A percentile compares a stretch with the other conserved stretches of the same genome.
Conservation (phyloP, 73 alveolate genomes). For the Paramecium sonneborni region DNA sequence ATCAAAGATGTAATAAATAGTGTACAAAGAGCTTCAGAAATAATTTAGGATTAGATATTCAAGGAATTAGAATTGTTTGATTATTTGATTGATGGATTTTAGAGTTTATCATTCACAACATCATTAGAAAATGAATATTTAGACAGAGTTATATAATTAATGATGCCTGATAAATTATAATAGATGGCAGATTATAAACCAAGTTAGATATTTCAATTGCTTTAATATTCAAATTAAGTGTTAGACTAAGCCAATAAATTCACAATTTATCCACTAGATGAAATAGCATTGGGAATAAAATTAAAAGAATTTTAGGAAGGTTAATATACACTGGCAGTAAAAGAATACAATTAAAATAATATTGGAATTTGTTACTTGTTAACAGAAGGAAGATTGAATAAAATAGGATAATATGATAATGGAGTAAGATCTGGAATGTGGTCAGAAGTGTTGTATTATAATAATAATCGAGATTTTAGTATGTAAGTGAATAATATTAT, state of each 20-base stretch:
- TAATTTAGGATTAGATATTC: neutral
- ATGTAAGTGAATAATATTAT: neutral
- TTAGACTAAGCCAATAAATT: neutral
- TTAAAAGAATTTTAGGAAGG: constrained; percentile 15
- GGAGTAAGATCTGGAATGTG: constrained; percentile 9
- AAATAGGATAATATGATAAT: neutral
- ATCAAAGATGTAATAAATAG: neutral
- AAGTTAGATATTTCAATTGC: neutral
- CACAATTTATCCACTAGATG: neutral
- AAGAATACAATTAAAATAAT: neutral
- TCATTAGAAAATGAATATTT: neutral
- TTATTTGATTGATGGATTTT: neutral
- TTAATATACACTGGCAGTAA: neutral
- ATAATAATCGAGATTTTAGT: neutral
- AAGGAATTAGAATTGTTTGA: neutral
- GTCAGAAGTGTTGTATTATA: neutral
- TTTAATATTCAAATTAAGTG: neutral
- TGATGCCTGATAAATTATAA: neutral
- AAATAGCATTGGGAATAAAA: neutral
- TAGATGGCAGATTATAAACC: neutral
- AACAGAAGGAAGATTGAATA: neutral
- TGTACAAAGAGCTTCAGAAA: neutral
- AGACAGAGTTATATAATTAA: neutral
- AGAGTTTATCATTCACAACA: neutral
- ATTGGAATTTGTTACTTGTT: neutral